Percentiles rank a stretch among this genome's conserved stretches.
phyloP scores from a whole-genome alignment of 352 stramenopile species.

The Globisporangium takayamanum region DNA sequence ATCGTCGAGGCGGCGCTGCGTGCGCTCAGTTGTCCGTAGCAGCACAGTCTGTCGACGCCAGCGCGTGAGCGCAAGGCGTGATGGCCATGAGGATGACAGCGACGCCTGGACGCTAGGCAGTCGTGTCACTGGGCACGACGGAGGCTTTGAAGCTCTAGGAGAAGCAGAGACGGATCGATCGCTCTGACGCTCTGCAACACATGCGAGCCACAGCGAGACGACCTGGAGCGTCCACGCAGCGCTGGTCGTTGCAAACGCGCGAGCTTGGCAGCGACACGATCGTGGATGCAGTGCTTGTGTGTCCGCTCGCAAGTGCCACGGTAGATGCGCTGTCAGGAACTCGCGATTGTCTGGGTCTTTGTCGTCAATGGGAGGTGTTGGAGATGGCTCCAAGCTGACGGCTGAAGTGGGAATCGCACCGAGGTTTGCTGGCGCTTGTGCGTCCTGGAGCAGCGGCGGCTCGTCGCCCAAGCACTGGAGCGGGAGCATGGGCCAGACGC shows the following conservation, averaged over 20 bases:
- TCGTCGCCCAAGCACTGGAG: not conserved
- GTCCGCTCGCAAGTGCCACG: constrained; percentile 29
- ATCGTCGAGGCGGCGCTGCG: not conserved
- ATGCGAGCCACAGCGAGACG: constrained; percentile 25
- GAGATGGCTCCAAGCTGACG: too few species aligned
- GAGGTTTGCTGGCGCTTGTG: too few species aligned
- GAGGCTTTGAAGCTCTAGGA: not conserved
- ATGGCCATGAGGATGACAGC: not conserved
- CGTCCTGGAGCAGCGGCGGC: too few species aligned
- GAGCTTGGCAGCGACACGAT: constrained; percentile 21
- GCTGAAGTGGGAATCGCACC: too few species aligned
- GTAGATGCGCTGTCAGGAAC: not conserved
- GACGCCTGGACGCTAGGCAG: not conserved
- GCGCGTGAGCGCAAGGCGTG: constrained; percentile 1
- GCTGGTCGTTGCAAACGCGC: constrained; percentile 7
- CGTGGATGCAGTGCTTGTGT: constrained; percentile 21
- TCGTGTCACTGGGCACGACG: not conserved
- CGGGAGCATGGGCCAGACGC: constrained; percentile 6
- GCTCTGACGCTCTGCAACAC: not conserved
- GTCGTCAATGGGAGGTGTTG: not conserved
- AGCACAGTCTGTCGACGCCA: not conserved
- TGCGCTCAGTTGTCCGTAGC: not conserved
- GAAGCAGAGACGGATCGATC: constrained; percentile 3
- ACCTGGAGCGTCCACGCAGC: constrained; percentile 18
- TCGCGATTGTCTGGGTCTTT: not conserved